These are phyloP conservation scores for Mycena venus DNA, from an alignment of 768 basidiomycete species.

Conservation along the genomic window DNA sequence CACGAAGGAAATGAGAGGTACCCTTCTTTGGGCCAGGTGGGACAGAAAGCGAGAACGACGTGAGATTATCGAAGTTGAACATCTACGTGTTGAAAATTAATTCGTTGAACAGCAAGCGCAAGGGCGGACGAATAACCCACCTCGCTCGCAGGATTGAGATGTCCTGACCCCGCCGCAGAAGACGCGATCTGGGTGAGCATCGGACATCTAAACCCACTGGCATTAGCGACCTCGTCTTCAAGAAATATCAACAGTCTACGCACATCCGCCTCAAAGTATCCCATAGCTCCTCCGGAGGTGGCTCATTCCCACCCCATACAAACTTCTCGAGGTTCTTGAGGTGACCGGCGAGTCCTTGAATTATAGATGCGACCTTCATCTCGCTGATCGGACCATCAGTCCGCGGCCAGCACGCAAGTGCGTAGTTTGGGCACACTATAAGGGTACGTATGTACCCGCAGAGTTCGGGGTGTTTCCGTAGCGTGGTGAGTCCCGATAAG, in stretches of 20 bases:
- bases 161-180: not conserved
- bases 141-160: conserved; percentile 5
- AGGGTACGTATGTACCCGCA: conserved; percentile 9
- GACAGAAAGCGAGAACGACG: not conserved
- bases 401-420: conserved; percentile 7
- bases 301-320: conserved; percentile 19
- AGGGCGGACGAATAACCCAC: conserved; percentile 14
- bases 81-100: not conserved
- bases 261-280: not conserved
- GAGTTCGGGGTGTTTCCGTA: not conserved
- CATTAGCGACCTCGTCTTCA: not conserved
- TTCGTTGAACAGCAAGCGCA: too few relatives aligned
- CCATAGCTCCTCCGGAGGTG: conserved; percentile 18
- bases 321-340: conserved; percentile 11
- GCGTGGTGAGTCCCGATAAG: conserved; percentile 3
- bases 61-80: conserved; percentile 21
- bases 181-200: not conserved
- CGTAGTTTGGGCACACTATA: conserved; percentile 5
- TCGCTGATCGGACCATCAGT: not conserved
- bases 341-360: not conserved
- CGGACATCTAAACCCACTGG: conserved; percentile 19
- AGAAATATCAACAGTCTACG: not conserved
- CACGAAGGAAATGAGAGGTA: too few relatives aligned
- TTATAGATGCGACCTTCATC: not conserved
- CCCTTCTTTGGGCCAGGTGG: not conserved